These are phyloP conservation scores for Barnettozyma salicaria DNA, from an alignment of 805 yeast genomes.

Conservation along the genomic window DNA sequence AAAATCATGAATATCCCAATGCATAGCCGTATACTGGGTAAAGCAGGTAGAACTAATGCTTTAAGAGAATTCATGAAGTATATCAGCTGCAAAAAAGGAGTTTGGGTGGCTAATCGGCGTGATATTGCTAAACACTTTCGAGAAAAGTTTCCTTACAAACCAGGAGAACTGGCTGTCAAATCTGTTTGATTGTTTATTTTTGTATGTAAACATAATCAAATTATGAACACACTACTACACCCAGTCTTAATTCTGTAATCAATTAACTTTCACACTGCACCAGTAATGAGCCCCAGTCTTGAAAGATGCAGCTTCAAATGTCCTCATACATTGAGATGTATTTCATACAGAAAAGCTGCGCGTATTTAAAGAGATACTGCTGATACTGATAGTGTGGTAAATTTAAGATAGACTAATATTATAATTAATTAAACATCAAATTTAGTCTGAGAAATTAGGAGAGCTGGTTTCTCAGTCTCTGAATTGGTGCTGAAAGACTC, in stretches of 20 bases:
- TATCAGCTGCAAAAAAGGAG: slow-evolving; percentile 4
- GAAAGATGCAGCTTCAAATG: too few species aligned
- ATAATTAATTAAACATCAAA: not conserved
- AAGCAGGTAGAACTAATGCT: slow-evolving; percentile 6
- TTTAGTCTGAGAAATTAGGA: slow-evolving; percentile 1
- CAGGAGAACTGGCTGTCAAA: slow-evolving; percentile 3
- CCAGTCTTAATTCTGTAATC: too few species aligned
- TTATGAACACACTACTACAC: too few species aligned
- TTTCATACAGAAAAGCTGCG: too few species aligned
- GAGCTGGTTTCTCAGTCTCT: slow-evolving; percentile 1
- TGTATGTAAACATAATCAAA: too few species aligned
- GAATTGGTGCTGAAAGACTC: slow-evolving; percentile 2
- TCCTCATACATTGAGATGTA: too few species aligned
- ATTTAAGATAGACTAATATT: not conserved
- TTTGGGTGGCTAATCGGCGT: slow-evolving; percentile 7
- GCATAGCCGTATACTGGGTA: slow-evolving; percentile 7
- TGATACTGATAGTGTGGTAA: too few species aligned
- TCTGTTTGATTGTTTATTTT: too few species aligned
- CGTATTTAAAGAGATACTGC: too few species aligned
- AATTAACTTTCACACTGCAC: too few species aligned
- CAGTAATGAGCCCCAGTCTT: too few species aligned
- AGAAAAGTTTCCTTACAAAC: slow-evolving; percentile 1
- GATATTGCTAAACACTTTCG: slow-evolving; percentile 5
- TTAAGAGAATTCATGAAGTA: slow-evolving; percentile 6
- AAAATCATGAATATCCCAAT: slow-evolving; percentile 6